These are phyloP conservation scores for Microdochium trichocladiopsis DNA, from an alignment of 2,329 filamentous ascomycete genomes.

Conservation along the genomic window DNA sequence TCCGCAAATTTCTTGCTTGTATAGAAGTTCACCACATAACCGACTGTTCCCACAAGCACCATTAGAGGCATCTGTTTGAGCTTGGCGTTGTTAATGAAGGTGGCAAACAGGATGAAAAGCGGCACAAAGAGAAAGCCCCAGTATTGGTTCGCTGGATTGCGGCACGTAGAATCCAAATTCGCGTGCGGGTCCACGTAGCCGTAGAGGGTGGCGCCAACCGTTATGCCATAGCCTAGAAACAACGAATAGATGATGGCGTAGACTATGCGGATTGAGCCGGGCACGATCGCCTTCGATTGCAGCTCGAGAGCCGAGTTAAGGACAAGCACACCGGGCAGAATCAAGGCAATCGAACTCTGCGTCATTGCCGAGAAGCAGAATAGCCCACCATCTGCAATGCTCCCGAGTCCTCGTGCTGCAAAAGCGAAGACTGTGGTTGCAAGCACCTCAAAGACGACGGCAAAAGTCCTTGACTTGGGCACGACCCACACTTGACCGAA, in stretches of 20 bases:
- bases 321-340: conserved; percentile 58
- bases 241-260: conserved; percentile 67
- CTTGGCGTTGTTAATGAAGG: conserved; percentile 76
- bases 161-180: conserved; percentile 32
- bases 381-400: conserved; percentile 47
- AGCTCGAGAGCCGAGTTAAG: conserved; percentile 54
- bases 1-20: conserved; percentile 57
- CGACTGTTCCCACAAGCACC: conserved; percentile 64
- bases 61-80: conserved; percentile 73
- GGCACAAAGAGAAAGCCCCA: conserved; percentile 61
- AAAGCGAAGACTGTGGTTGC: conserved; percentile 62
- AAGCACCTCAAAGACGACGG: conserved; percentile 42
- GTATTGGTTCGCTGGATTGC: conserved; percentile 34
- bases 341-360: conserved; percentile 69
- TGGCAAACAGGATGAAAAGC: conserved; percentile 60
- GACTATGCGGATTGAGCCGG: conserved; percentile 64
- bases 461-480: conserved; percentile 65
- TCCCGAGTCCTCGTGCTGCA: conserved; percentile 61
- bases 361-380: conserved; percentile 69
- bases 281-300: conserved; percentile 60
- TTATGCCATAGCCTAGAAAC: conserved; percentile 66
- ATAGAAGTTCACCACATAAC: conserved; percentile 72
- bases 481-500: conserved; percentile 68
- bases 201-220: conserved; percentile 46
- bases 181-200: conserved; percentile 38